Evolutionary conservation across 345 rosid species (phyloP).

Genomic region (Erucastrum elatum): DNA sequence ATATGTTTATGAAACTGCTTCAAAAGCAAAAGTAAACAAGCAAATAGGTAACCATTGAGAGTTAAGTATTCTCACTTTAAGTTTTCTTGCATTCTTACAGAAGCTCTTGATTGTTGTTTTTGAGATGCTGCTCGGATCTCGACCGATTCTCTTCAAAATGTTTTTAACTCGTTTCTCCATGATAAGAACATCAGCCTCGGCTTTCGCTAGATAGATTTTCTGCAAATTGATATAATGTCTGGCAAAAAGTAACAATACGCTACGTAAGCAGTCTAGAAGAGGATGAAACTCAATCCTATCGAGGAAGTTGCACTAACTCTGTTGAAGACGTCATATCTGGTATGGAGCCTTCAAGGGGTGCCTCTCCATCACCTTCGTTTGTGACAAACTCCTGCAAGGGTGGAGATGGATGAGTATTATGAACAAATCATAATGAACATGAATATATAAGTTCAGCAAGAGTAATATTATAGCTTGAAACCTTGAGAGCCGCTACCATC

Average conservation of each 20-base stretch:
- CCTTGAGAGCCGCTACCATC: slow-evolving; percentile 96
- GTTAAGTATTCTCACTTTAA: slow-evolving; percentile 56
- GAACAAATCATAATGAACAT: slow-evolving; percentile 1
- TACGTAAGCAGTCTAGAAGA: slow-evolving; percentile 17
- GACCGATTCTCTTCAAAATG: slow-evolving; percentile 70
- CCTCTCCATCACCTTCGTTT: slow-evolving; percentile 88
- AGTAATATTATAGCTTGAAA: slow-evolving; percentile 35
- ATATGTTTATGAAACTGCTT: slow-evolving; percentile 22
- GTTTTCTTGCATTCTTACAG: slow-evolving; percentile 90
- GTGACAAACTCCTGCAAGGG: slow-evolving; percentile 70
- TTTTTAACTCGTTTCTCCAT: slow-evolving; percentile 64
- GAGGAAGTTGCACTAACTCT: slow-evolving; percentile 58
- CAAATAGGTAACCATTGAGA: not conserved
- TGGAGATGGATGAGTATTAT: not conserved
- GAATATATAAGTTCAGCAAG: slow-evolving; percentile 2
- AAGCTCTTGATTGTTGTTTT: slow-evolving; percentile 71
- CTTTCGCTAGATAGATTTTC: slow-evolving; percentile 84
- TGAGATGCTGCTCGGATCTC: slow-evolving; percentile 66
- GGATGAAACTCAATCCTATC: not conserved
- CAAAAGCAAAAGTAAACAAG: slow-evolving; percentile 8
- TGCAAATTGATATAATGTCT: slow-evolving; percentile 88
- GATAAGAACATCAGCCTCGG: slow-evolving; percentile 86
- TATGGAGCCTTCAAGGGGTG: slow-evolving; percentile 93
- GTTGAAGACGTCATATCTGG: slow-evolving; percentile 99
- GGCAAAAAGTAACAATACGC: slow-evolving; percentile 32